A percentile compares a stretch with the other conserved stretches of the same genome.
These are phyloP conservation scores for Tetrahymena thermophila DNA, from an alignment of 73 alveolate species.

Conservation along the genomic window DNA sequence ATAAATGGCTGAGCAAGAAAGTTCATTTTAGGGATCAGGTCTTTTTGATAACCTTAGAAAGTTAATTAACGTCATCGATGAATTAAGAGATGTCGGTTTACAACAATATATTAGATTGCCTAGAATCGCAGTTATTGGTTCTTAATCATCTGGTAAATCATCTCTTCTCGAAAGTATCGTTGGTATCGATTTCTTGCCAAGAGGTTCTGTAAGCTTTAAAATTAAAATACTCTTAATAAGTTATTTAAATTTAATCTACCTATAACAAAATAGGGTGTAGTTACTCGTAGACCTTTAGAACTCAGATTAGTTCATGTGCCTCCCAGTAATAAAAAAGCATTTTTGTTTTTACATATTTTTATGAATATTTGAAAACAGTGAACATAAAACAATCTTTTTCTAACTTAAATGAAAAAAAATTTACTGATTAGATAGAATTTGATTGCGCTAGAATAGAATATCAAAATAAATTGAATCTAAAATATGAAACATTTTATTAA, in stretches of 20 bases:
- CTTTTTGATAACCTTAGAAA: conserved; percentile 42
- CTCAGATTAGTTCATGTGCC: conserved; percentile 74
- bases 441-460: too few relatives aligned
- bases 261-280: conserved; percentile 66
- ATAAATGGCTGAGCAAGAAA: not conserved
- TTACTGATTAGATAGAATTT: not conserved
- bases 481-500: not conserved
- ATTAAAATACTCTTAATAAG: not conserved
- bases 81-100: conserved; percentile 68
- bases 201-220: conserved; percentile 41
- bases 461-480: not conserved
- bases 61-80: conserved; percentile 47
- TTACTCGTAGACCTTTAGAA: conserved; percentile 89
- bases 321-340: not conserved
- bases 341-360: not conserved
- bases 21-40: conserved; percentile 5
- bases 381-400: not conserved
- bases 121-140: conserved; percentile 71
- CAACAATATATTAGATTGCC: conserved; percentile 63
- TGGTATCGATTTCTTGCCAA: conserved; percentile 85
- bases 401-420: too few relatives aligned
- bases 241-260: not conserved
- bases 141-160: conserved; percentile 75
- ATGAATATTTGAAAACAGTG: not conserved
- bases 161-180: conserved; percentile 72